Base-by-base conservation (phyloP, 805 yeast genomes). In the Phaffomyces thermotolerans region DNA sequence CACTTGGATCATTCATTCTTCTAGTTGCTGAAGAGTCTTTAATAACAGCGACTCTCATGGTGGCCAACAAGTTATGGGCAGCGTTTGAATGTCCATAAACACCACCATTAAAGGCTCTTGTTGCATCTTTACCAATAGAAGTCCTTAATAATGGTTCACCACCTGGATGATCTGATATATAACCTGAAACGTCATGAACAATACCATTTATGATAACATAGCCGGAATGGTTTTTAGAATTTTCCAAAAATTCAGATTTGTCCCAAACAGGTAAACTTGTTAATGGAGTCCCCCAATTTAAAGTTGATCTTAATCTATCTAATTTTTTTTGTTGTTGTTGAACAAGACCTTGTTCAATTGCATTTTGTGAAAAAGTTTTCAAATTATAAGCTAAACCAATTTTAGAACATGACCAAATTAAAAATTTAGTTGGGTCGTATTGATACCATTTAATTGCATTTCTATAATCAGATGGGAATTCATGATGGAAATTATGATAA, bases 401-500 rank as follows among this genome's bases (percentile, higher is more conserved):
- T 62, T 79, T 73, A 14, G 85, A 81, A 43, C 75, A 64, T 7
- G 63, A 25, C 64, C 71, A 84, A 53, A 84, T 83, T 42, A 73
- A 54, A 39, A 76, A 57, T 66, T 84, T 84, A 40, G 93, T 84
- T 52, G 95, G 95, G 62, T 85, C 95, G 60, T 79, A 84, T 72
- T 84, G 91, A 71, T 80, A 84, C 93, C 93, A 84, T 61, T 78
- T 81, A 60, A 84, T 73, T 32, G 93, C 93, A 60, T 84, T 84
- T 75, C 95, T 78, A 75, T 84, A 85, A 67, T 85, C 95, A 17
- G 86, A 76, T 56, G 95, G 93, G 75, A 84, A 85, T 70, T 84
- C 95, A 63, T 85, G 95, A 65, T 85, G 95, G 79, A 84, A 85
- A 67, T 85, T 85, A 60, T 85, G 93, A 72, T 84, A 84, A 50